Conservation (phyloP, 345 rosid genomes). For the Durio zibethinus region DNA sequence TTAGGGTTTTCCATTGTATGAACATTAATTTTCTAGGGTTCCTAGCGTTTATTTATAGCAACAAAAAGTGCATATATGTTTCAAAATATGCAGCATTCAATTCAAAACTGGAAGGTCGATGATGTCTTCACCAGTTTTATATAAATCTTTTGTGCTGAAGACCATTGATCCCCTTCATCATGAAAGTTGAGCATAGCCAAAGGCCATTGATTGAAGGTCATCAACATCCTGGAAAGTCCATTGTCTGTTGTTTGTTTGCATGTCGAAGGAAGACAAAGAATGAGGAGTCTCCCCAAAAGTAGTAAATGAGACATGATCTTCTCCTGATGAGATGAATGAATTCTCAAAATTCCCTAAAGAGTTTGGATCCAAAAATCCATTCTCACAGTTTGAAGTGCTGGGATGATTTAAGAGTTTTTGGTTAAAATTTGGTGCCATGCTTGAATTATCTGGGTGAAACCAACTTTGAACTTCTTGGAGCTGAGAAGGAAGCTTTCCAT, state of each 20-base stretch:
- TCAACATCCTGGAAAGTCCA: constrained; percentile 62
- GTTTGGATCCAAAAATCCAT: constrained; percentile 35
- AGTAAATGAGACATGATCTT: constrained; percentile 35
- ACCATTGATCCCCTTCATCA: constrained; percentile 13
- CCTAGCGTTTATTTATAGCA: constrained; percentile 42
- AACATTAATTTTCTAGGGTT: constrained; percentile 35
- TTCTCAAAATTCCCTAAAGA: constrained; percentile 39
- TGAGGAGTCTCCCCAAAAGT: constrained; percentile 57
- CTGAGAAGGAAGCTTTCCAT: constrained; percentile 37
- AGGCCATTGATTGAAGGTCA: constrained; percentile 62
- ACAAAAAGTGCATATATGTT: constrained; percentile 36
- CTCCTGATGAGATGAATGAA: constrained; percentile 37
- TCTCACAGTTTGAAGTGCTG: constrained; percentile 25
- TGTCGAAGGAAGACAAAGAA: constrained; percentile 39
- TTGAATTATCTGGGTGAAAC: constrained; percentile 40
- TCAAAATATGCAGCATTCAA: constrained; percentile 35
- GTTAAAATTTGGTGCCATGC: constrained; percentile 13
- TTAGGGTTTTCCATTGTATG: constrained; percentile 32
- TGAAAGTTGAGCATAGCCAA: constrained; percentile 49
- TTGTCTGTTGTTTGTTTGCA: constrained; percentile 44
- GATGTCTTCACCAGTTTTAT: constrained; percentile 31
- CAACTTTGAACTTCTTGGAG: constrained; percentile 51
- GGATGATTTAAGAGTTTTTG: constrained; percentile 13
- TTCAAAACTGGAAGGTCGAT: constrained; percentile 31
- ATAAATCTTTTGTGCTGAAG: constrained; percentile 6